phyloP scores from a whole-genome alignment of 306 rosid species.

The Glycyrrhiza uralensis region DNA sequence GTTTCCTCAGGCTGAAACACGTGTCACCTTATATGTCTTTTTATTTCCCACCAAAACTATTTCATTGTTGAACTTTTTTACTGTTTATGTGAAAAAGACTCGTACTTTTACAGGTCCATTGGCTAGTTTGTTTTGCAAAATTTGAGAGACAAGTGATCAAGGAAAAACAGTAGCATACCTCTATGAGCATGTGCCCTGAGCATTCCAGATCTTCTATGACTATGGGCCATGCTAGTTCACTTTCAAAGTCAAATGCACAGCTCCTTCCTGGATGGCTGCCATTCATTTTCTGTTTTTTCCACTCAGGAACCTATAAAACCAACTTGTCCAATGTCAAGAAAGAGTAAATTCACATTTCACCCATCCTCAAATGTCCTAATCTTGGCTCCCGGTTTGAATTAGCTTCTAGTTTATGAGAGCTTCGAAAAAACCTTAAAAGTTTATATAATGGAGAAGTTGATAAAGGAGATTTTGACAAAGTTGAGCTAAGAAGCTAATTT shows the following conservation, averaged over 20 bases:
- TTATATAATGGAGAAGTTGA: not conserved
- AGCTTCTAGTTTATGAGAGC: not conserved
- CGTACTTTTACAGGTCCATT: too few species aligned
- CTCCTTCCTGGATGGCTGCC: constrained; percentile 53
- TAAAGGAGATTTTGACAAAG: not conserved
- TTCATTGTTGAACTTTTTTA: too few species aligned
- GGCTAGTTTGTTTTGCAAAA: not conserved
- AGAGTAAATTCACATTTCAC: not conserved
- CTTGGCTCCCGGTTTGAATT: not conserved
- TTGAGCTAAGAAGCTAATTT: not conserved
- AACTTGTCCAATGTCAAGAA: constrained; percentile 19
- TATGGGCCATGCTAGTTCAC: constrained; percentile 62
- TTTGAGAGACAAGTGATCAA: not conserved
- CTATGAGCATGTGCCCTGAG: constrained; percentile 74
- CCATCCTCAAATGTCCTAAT: not conserved
- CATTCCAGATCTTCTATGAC: constrained; percentile 80
- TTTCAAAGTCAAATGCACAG: constrained; percentile 62
- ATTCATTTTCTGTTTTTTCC: constrained; percentile 30
- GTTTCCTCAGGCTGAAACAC: too few species aligned
- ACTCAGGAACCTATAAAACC: constrained; percentile 42
- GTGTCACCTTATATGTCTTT: too few species aligned
- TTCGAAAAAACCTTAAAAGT: not conserved
- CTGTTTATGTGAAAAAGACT: too few species aligned
- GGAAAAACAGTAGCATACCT: constrained; percentile 41
- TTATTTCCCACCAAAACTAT: too few species aligned